These are phyloP conservation scores for Sherardia arvensis DNA, from an alignment of 257 asterid species.

Conservation along the genomic window DNA sequence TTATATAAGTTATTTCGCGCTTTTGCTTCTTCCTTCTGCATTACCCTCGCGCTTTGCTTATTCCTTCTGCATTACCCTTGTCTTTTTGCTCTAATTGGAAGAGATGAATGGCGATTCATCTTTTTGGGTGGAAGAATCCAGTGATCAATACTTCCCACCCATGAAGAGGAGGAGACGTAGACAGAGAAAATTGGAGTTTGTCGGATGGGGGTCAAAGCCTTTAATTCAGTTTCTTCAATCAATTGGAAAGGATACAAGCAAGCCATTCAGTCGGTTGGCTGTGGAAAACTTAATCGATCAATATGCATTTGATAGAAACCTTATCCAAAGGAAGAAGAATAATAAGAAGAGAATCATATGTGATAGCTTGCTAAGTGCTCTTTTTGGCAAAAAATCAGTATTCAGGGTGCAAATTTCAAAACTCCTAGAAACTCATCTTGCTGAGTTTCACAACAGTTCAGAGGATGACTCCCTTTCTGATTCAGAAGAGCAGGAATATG, in stretches of 20 bases:
- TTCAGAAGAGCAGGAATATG: conserved; percentile 46
- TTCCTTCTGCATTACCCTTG: neutral
- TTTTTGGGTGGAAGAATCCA: conserved; percentile 60
- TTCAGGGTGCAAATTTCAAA: conserved; percentile 44
- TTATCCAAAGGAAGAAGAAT: conserved; percentile 26
- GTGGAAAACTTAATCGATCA: conserved; percentile 40
- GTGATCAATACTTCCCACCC: conserved; percentile 22
- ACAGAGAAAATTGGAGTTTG: conserved; percentile 43
- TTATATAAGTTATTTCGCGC: neutral
- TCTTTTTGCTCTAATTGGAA: neutral
- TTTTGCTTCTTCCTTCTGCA: neutral
- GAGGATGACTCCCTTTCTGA: conserved; percentile 45
- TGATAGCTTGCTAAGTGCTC: conserved; percentile 54
- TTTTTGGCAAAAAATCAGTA: conserved; percentile 57
- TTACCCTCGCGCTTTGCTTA: neutral
- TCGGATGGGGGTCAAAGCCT: conserved; percentile 78
- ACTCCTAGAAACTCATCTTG: conserved; percentile 75
- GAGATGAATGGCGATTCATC: conserved; percentile 38
- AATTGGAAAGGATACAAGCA: conserved; percentile 54
- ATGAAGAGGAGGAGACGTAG: conserved; percentile 56
- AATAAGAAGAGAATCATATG: conserved; percentile 68
- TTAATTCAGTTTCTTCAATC: conserved; percentile 72
- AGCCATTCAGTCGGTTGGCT: conserved; percentile 42
- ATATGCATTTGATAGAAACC: conserved; percentile 47
- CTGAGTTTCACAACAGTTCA: conserved; percentile 55